phyloP scores from a whole-genome alignment of 257 asterid genomes.

The Plectranthus barbatus region DNA sequence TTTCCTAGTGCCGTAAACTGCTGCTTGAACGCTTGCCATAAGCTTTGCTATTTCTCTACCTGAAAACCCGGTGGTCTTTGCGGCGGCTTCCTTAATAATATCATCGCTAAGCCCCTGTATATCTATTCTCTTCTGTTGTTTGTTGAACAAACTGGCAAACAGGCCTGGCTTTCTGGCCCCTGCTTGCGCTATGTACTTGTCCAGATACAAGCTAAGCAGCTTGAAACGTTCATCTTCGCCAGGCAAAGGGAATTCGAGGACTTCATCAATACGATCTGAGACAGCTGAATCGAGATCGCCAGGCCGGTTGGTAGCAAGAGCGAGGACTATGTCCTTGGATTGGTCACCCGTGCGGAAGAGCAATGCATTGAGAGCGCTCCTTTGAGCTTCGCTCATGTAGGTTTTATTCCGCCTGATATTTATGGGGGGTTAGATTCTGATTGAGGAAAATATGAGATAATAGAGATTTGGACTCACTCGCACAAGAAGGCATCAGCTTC shows the following conservation, averaged over 20 bases:
- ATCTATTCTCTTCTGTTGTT: conserved; percentile 61
- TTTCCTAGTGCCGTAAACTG: conserved; percentile 77
- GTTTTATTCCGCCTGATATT: conserved; percentile 78
- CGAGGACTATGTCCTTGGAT: conserved; percentile 90
- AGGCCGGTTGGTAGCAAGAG: conserved; percentile 92
- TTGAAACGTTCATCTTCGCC: conserved; percentile 83
- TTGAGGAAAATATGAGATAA: too few species aligned
- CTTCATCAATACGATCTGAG: conserved; percentile 92
- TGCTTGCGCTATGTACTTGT: conserved; percentile 74
- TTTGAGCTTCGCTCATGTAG: conserved; percentile 97
- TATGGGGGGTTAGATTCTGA: not conserved
- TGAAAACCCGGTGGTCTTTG: conserved; percentile 66
- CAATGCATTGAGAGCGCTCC: conserved; percentile 96
- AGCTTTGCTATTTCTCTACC: conserved; percentile 94
- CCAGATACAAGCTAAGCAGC: conserved; percentile 67
- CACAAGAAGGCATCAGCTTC: conserved; percentile 99
- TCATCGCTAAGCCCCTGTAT: conserved; percentile 65
- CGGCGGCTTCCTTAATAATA: conserved; percentile 78
- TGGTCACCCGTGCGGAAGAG: conserved; percentile 92
- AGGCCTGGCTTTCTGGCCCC: conserved; percentile 61
- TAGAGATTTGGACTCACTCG: conserved; percentile 53
- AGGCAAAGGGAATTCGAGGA: conserved; percentile 85
- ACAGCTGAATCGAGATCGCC: conserved; percentile 96
- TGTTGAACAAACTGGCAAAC: conserved; percentile 45
- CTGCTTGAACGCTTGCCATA: conserved; percentile 95